phyloP scores from a whole-genome alignment of 2,329 filamentous ascomycete genomes.

The Cercospora berteroae region DNA sequence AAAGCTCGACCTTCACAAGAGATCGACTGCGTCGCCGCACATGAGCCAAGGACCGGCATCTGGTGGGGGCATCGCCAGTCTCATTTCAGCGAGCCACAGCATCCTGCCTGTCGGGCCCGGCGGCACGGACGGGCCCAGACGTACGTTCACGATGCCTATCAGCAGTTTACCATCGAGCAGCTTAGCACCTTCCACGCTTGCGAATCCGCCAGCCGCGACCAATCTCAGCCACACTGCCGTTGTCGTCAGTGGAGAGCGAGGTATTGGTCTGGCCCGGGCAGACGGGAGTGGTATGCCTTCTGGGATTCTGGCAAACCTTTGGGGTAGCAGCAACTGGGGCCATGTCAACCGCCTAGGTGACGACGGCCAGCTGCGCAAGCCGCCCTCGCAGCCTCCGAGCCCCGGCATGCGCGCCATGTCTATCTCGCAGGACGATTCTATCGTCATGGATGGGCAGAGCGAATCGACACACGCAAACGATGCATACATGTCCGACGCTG shows the following conservation, averaged over 20 bases:
- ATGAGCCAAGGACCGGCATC: constrained; percentile 36
- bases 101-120: constrained; percentile 65
- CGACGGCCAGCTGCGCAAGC: constrained; percentile 42
- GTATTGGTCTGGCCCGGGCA: constrained; percentile 58
- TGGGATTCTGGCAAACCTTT: constrained; percentile 86
- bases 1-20: constrained; percentile 85
- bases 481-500: constrained; percentile 8
- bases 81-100: constrained; percentile 81
- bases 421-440: constrained; percentile 33
- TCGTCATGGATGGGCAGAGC: constrained; percentile 34
- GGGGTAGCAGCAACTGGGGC: constrained; percentile 85
- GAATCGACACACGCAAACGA: constrained; percentile 18
- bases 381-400: constrained; percentile 17
- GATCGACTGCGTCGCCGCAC: constrained; percentile 56
- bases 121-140: constrained; percentile 32
- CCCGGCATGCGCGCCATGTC: constrained; percentile 18
- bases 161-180: constrained; percentile 49
- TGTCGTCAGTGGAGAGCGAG: constrained; percentile 73
- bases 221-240: constrained; percentile 85
- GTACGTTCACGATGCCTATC: constrained; percentile 45
- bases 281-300: constrained; percentile 72
- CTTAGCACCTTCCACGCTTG: constrained; percentile 78
- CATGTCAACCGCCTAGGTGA: constrained; percentile 62
- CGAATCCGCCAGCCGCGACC: constrained; percentile 78
- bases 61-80: constrained; percentile 71